These are phyloP conservation scores for Penicillium longicatenatum DNA, from an alignment of 495 filamentous ascomycete genomes.

Conservation along the genomic window DNA sequence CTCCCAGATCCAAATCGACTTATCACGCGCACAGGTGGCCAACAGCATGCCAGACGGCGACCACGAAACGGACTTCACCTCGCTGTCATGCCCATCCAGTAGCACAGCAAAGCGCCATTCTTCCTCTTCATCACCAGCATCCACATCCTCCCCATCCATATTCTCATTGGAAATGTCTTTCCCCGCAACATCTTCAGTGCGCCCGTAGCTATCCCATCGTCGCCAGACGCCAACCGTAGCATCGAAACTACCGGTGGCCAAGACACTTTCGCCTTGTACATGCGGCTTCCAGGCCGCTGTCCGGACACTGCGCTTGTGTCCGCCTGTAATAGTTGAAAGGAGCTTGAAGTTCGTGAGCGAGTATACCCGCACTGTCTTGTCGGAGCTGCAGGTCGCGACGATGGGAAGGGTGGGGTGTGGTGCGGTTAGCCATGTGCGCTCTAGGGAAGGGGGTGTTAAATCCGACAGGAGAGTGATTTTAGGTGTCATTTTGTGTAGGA, in stretches of 20 bases:
- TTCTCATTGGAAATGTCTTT: conserved; percentile 23
- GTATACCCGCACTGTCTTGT: conserved; percentile 85
- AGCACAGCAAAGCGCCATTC: conserved; percentile 88
- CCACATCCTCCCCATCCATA: neutral
- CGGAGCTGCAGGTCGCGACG: conserved; percentile 82
- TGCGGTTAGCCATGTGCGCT: conserved; percentile 81
- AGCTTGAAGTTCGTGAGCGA: conserved; percentile 77
- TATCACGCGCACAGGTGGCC: conserved; percentile 89
- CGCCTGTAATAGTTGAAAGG: conserved; percentile 77
- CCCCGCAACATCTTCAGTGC: conserved; percentile 25
- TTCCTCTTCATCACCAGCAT: conserved; percentile 62
- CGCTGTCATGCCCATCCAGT: conserved; percentile 89
- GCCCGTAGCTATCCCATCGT: conserved; percentile 55
- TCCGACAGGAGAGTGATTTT: conserved; percentile 34
- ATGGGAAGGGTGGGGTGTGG: conserved; percentile 87
- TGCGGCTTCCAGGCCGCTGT: conserved; percentile 82
- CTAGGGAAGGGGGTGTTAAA: conserved; percentile 61
- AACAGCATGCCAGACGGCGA: conserved; percentile 76
- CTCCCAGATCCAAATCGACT: conserved; percentile 99
- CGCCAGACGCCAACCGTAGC: conserved; percentile 87
- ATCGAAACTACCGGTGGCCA: conserved; percentile 93
- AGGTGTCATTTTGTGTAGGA: conserved; percentile 10
- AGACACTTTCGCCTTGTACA: conserved; percentile 61
- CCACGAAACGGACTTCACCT: conserved; percentile 87
- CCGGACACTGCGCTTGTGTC: conserved; percentile 85